Evolutionary conservation across 1,139 yeast species (phyloP).

Genomic region (Debaryomyces singareniensis): DNA sequence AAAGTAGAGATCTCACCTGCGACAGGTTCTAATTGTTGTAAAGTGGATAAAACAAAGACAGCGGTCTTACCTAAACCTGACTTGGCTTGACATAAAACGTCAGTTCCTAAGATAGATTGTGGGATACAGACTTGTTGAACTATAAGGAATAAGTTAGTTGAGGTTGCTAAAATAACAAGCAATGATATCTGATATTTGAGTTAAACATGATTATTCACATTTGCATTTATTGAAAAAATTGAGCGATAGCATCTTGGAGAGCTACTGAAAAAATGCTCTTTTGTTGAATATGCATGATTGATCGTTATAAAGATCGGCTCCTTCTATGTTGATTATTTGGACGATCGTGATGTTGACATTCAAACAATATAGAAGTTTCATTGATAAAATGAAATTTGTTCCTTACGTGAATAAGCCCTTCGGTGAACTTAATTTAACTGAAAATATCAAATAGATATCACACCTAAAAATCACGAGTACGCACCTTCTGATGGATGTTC

Average conservation of each 20-base stretch:
- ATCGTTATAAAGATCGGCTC: no score
- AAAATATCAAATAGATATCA: neutral
- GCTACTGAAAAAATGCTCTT: no score
- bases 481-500: conserved; percentile 99
- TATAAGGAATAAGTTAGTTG: conserved; percentile 19
- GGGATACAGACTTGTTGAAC: conserved; percentile 99
- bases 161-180: conserved; percentile 1
- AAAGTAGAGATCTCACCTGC: conserved; percentile 94
- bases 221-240: no score
- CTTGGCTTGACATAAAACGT: conserved; percentile 97
- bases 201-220: no score
- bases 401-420: no score
- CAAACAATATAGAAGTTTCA: no score
- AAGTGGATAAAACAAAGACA: conserved; percentile 90
- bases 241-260: no score
- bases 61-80: conserved; percentile 99
- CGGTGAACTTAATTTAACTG: neutral
- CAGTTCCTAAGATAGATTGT: conserved; percentile 96
- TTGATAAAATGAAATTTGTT: no score
- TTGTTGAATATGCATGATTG: no score
- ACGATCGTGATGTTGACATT: no score
- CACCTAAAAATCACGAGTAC: conserved; percentile 27
- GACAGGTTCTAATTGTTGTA: conserved; percentile 96
- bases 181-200: conserved; percentile 4
- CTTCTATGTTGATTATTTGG: no score